phyloP scores from a whole-genome alignment of 441 rosid genomes.

The Rhodomyrtus psidioides region DNA sequence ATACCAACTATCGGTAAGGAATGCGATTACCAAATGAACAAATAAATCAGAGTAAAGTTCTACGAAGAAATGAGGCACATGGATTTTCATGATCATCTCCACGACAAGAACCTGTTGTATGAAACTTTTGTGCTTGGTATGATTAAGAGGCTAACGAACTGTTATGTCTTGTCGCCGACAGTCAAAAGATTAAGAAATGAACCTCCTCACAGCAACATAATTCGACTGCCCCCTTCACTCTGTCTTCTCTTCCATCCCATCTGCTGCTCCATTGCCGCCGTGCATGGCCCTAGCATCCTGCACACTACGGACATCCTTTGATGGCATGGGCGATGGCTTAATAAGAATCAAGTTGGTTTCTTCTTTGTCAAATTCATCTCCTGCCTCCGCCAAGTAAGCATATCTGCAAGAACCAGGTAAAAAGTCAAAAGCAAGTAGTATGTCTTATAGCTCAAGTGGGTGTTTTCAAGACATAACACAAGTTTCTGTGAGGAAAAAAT shows the following conservation, averaged over 20 bases:
- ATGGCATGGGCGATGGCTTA: conserved; percentile 53
- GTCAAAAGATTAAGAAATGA: background rate
- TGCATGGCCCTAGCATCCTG: conserved; percentile 42
- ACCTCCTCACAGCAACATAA: background rate
- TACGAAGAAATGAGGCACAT: background rate
- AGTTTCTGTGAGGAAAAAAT: background rate
- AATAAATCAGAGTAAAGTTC: background rate
- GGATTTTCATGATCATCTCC: background rate
- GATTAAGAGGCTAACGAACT: background rate
- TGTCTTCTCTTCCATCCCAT: conserved; percentile 74
- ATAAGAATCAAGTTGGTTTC: conserved; percentile 62
- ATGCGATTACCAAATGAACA: background rate
- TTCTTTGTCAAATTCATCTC: conserved; percentile 79
- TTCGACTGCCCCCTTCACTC: conserved; percentile 13
- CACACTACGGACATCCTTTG: conserved; percentile 37
- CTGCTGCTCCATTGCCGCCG: conserved; percentile 22
- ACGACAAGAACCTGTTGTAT: background rate
- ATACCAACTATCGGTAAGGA: background rate
- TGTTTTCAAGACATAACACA: background rate
- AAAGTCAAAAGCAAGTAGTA: background rate
- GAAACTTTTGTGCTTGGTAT: background rate
- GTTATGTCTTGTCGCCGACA: background rate
- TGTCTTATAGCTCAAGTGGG: background rate
- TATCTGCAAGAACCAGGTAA: conserved; percentile 38
- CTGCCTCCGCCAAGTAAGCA: conserved; percentile 64